Evolutionary conservation across 148 eudicot genomes (phyloP), one percentile per base, ranked within the genome.

Genomic region (Rhododendron mucronatum): DNA sequence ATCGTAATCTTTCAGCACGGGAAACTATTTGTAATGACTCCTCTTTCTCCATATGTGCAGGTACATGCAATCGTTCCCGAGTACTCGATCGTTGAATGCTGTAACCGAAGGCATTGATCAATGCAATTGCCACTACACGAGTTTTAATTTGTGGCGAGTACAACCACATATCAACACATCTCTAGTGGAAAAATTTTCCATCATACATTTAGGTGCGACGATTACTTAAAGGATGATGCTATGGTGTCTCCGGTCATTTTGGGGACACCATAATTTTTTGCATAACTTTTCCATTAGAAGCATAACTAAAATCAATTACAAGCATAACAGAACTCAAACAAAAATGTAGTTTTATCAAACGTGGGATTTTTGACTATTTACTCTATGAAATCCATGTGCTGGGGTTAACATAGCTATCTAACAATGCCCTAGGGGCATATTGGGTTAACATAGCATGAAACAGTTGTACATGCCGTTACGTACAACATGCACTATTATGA

Each of bases 71-170:
- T 93, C 63, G 95, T 97, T 74, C 90, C 92, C 0, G 98, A 94
- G 92, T 97, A 97, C 85, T 93, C 98, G 35, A 33, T 33, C 35
- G 16, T 21, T 97, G 87, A 83, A 90, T 67, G 95, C 91, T 26
- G 98, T 97, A 73, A 97, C 98, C 5, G 95, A 93, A 91, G 98
- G 98, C 65, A 94, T 97, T 41, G 45, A 41, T 41, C 79, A 98
- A 97, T 86, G 99, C 99, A 80, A 88, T 97, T 75, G 96, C 98
- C 78, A 91, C 95, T 78, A 94, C 99, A 5, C 90, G 93, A 84
- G 99, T 97, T 81, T 82, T 95, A 65, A 90, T 97, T 84, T 91
- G 95, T 20, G 94, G 88, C 61, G 93, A 97, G 21, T 80, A 91
- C 44, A 87, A 89, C 78, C 84, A 87, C 81, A 89, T 89, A 30